Conservation (phyloP, 768 basidiomycete genomes). For the Suillus luteus region DNA sequence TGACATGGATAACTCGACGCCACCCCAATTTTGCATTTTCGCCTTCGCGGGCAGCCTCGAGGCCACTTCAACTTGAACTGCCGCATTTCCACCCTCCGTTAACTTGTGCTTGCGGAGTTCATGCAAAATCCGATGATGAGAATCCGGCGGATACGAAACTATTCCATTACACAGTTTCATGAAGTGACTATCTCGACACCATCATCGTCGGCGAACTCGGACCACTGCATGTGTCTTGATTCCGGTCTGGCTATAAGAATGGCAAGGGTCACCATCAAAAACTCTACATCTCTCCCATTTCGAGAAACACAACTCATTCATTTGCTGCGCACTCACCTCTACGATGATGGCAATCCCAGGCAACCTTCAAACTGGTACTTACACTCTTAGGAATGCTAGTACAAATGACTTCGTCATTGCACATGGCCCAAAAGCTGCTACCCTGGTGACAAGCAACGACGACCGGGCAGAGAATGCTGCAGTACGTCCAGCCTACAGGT, state of each 20-base stretch:
- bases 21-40: constrained; percentile 3
- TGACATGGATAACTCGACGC: background rate
- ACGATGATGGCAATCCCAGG: background rate
- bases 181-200: background rate
- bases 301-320: background rate
- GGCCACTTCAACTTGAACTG: background rate
- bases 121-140: background rate
- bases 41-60: background rate
- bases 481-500: background rate
- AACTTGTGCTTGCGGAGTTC: background rate
- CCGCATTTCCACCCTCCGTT: background rate
- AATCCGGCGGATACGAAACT: background rate
- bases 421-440: background rate
- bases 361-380: constrained; percentile 3
- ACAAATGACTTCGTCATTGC: constrained; percentile 1
- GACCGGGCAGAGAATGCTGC: constrained; percentile 1
- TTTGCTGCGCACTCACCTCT: background rate
- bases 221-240: background rate
- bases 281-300: background rate
- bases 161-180: background rate
- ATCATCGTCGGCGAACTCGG: background rate
- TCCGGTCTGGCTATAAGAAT: constrained; percentile 2
- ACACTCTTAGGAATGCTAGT: constrained; percentile 7
- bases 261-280: background rate
- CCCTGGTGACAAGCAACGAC: background rate